These are phyloP conservation scores for Phylloporus rhodoxanthus DNA, from an alignment of 768 basidiomycete species.

Conservation along the genomic window DNA sequence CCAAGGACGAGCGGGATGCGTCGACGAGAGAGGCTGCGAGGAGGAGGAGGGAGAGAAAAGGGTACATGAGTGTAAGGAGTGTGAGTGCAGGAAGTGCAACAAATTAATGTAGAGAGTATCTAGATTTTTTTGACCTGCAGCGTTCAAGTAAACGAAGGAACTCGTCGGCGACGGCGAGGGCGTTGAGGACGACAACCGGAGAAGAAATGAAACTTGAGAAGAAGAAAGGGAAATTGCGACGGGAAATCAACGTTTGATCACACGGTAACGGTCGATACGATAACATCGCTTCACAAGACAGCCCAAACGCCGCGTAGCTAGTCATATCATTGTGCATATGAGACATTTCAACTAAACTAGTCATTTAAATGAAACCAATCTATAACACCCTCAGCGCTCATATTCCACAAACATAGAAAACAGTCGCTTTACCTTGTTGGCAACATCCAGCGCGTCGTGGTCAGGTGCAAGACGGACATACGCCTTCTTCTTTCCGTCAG, in stretches of 20 bases:
- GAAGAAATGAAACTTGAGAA: neutral
- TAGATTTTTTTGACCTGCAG: neutral
- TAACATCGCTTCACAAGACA: neutral
- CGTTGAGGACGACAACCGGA: constrained; percentile 5
- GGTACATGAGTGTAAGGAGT: constrained; percentile 36
- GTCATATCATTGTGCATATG: neutral
- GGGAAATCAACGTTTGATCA: constrained; percentile 11
- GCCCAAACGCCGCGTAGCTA: neutral
- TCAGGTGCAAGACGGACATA: constrained; percentile 94
- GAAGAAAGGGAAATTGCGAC: constrained; percentile 1
- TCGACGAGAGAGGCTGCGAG: constrained; percentile 26
- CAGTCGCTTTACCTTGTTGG: constrained; percentile 73
- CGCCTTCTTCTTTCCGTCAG: constrained; percentile 99
- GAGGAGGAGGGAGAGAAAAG: constrained; percentile 19
- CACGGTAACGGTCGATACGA: constrained; percentile 12
- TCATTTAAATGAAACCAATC: constrained; percentile 88
- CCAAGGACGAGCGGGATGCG: constrained; percentile 38
- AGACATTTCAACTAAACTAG: neutral
- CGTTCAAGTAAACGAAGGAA: neutral
- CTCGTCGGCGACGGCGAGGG: constrained; percentile 12
- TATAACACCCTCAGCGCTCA: constrained; percentile 25
- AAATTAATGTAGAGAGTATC: neutral
- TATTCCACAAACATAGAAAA: too few relatives aligned
- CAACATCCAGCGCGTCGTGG: constrained; percentile 93
- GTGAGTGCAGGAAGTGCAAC: constrained; percentile 24